A percentile compares a stretch with the other conserved stretches of the same genome.
Evolutionary conservation across 805 yeast species (phyloP).

Genomic region (Ogataea minuta): DNA sequence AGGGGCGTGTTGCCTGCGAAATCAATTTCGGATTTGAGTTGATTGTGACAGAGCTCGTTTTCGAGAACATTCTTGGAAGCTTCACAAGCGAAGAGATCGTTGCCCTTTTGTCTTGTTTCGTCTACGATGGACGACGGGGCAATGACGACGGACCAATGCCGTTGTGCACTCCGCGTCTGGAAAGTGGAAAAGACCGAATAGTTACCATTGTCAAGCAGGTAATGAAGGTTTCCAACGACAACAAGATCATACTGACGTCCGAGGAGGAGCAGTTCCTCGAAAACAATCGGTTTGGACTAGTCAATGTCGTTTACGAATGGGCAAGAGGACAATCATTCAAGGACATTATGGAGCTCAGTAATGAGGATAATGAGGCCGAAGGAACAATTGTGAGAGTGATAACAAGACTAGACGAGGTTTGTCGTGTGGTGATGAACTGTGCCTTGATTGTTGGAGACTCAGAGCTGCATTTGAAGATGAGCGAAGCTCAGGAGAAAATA

Average conservation of each 20-base stretch:
- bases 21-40: conserved; percentile 89
- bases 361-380: conserved; percentile 67
- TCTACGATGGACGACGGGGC: conserved; percentile 79
- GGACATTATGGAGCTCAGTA: conserved; percentile 84
- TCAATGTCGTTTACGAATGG: conserved; percentile 97
- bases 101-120: conserved; percentile 89
- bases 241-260: conserved; percentile 71
- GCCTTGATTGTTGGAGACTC: conserved; percentile 94
- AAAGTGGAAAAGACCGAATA: conserved; percentile 65
- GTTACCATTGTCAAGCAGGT: conserved; percentile 65
- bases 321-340: conserved; percentile 91
- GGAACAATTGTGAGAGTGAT: conserved; percentile 97
- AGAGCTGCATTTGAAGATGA: conserved; percentile 83
- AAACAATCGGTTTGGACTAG: conserved; percentile 81
- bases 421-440: conserved; percentile 92
- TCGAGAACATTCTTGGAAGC: conserved; percentile 89
- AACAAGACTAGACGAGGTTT: conserved; percentile 89
- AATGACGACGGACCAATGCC: conserved; percentile 53
- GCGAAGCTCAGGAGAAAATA: conserved; percentile 88
- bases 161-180: conserved; percentile 70
- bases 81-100: conserved; percentile 96
- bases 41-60: conserved; percentile 79
- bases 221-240: conserved; percentile 56
- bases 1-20: conserved; percentile 94
- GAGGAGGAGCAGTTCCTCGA: conserved; percentile 87